These are phyloP conservation scores for Termitomyces sp. DNA, from an alignment of 768 basidiomycete genomes.

Conservation along the genomic window DNA sequence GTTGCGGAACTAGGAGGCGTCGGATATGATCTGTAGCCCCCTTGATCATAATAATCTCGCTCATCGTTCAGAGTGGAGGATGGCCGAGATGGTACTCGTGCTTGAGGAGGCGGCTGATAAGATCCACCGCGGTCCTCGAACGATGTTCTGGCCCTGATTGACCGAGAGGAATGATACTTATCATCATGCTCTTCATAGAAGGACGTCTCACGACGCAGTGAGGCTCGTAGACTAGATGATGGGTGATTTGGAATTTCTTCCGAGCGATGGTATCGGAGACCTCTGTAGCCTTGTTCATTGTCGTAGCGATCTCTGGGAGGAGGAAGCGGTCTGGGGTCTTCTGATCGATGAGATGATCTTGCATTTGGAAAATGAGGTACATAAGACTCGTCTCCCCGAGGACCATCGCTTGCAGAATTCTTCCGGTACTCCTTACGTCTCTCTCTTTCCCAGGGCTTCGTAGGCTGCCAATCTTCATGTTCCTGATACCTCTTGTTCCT, in stretches of 20 bases:
- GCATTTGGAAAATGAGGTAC: constrained; percentile 1
- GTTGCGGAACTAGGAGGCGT: constrained; percentile 15
- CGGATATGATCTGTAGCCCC: constrained; percentile 11
- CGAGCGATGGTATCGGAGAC: constrained; percentile 6
- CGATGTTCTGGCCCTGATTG: constrained; percentile 21
- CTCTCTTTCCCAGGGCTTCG: constrained; percentile 15
- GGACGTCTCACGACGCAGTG: constrained; percentile 14
- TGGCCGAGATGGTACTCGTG: constrained; percentile 6
- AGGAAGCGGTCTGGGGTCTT: constrained; percentile 3
- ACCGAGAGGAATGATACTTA: constrained; percentile 12
- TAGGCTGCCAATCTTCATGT: constrained; percentile 7
- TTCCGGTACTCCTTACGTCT: constrained; percentile 17
- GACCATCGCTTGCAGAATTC: constrained; percentile 15
- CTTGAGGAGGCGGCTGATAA: constrained; percentile 5
- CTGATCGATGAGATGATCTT: constrained; percentile 6
- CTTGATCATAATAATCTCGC: constrained; percentile 11
- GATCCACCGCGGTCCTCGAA: constrained; percentile 18
- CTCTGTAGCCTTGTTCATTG: constrained; percentile 6
- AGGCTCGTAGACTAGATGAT: constrained; percentile 2
- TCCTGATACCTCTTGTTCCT: constrained; percentile 2
- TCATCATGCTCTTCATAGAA: constrained; percentile 16
- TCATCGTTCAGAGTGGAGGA: constrained; percentile 13
- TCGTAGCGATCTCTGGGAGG: constrained; percentile 10
- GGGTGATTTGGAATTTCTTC: constrained; percentile 5
- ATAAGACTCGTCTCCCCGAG: constrained; percentile 11